Percentiles rank a stretch among this genome's conserved stretches.
Conservation (phyloP, 805 yeast genomes). For the Alloascoidea hylecoeti region DNA sequence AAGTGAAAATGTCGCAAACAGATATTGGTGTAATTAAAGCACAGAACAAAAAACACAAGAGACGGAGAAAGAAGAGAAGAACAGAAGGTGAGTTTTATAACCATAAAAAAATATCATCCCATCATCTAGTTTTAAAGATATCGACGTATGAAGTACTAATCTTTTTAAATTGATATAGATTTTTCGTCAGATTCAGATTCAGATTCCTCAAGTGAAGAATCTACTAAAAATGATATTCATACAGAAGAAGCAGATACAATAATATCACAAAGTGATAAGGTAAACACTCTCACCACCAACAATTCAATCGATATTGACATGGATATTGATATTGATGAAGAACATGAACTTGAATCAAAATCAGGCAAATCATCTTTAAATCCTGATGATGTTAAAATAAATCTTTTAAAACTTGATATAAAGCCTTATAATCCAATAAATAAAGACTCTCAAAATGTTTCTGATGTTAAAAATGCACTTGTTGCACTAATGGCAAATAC, state of each 20-base stretch:
- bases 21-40: too few species aligned
- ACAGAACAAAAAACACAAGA: not conserved
- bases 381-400: not conserved
- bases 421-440: not conserved
- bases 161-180: constrained; percentile 1
- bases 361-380: not conserved
- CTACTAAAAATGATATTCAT: not conserved
- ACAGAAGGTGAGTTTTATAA: constrained; percentile 4
- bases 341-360: not conserved
- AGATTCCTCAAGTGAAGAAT: constrained; percentile 1
- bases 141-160: not conserved
- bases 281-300: not conserved
- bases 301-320: not conserved
- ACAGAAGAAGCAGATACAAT: not conserved
- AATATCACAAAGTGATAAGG: not conserved
- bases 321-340: not conserved
- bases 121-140: not conserved
- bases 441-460: not conserved
- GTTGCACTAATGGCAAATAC: constrained; percentile 22
- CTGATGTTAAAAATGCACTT: constrained; percentile 17
- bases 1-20: too few species aligned
- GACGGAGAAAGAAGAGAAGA: constrained; percentile 5
- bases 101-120: not conserved
- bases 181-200: constrained; percentile 4
- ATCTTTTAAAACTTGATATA: not conserved